Evolutionary conservation across 2,329 filamentous ascomycete species (phyloP).

Genomic region (Fragosphaeria purpurea): DNA sequence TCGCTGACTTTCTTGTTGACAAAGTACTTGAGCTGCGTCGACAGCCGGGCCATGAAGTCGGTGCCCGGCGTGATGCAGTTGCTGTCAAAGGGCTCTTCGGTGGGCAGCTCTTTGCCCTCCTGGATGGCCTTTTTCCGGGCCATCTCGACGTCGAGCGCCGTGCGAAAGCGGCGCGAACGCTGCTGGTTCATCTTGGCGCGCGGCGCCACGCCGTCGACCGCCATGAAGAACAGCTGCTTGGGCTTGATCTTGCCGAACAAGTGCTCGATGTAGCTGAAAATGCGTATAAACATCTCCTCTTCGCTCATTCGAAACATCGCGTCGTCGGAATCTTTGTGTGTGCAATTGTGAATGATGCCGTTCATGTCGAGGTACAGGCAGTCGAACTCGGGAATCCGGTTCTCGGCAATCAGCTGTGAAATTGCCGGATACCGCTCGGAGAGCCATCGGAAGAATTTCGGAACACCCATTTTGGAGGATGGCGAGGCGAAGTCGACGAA

Average conservation of each 20-base stretch:
- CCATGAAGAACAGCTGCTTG: slow-evolving; percentile 98
- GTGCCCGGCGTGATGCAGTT: slow-evolving; percentile 97
- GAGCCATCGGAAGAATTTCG: slow-evolving; percentile 98
- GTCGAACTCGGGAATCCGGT: slow-evolving; percentile 97
- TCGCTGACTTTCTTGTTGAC: slow-evolving; percentile 98
- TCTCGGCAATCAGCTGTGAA: slow-evolving; percentile 96
- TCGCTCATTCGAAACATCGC: slow-evolving; percentile 87
- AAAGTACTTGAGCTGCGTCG: slow-evolving; percentile 91
- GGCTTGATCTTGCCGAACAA: slow-evolving; percentile 98
- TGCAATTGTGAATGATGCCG: slow-evolving; percentile 99
- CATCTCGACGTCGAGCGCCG: slow-evolving; percentile 79
- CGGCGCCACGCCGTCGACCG: slow-evolving; percentile 93
- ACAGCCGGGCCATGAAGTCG: slow-evolving; percentile 95
- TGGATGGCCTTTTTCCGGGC: slow-evolving; percentile 85
- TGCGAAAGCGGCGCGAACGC: slow-evolving; percentile 87
- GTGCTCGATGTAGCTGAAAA: slow-evolving; percentile 99
- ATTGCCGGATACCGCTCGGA: slow-evolving; percentile 98
- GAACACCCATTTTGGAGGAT: slow-evolving; percentile 35
- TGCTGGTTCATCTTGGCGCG: slow-evolving; percentile 99
- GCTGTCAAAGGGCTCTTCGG: slow-evolving; percentile 93
- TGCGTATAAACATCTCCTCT: slow-evolving; percentile 98
- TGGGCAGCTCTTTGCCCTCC: slow-evolving; percentile 86
- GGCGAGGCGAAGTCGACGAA: not conserved
- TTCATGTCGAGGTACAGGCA: slow-evolving; percentile 98
- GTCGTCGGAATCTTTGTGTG: slow-evolving; percentile 90